phyloP scores from a whole-genome alignment of 2,329 filamentous ascomycete genomes.

The Alternaria ethzedia region DNA sequence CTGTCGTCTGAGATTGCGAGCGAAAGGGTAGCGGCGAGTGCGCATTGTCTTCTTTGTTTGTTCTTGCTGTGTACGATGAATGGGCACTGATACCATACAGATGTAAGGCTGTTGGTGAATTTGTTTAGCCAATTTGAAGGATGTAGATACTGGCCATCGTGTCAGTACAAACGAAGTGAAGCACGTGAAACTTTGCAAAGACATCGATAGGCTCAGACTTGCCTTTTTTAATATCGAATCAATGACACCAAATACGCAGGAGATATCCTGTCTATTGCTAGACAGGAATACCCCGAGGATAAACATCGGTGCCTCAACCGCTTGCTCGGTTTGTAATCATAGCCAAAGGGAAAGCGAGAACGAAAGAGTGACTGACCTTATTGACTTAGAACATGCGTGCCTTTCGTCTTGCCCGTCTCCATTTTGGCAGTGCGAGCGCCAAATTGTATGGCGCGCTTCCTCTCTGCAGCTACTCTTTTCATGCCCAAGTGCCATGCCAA shows the following conservation, averaged over 20 bases:
- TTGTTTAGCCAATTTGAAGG: neutral
- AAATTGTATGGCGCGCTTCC: conserved; percentile 79
- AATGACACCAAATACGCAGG: conserved; percentile 31
- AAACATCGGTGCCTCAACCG: conserved; percentile 30
- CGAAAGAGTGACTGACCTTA: conserved; percentile 23
- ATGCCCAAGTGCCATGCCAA: conserved; percentile 78
- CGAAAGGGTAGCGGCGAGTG: neutral
- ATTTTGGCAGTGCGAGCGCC: conserved; percentile 54
- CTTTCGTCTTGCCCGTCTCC: conserved; percentile 57
- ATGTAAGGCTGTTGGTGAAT: neutral
- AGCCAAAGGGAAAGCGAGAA: conserved; percentile 13
- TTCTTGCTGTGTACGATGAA: neutral
- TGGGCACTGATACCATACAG: neutral
- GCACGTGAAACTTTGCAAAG: neutral
- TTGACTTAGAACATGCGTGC: conserved; percentile 53
- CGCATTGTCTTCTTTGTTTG: neutral
- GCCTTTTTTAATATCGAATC: conserved; percentile 37
- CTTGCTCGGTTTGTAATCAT: conserved; percentile 42
- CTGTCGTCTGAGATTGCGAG: too few species aligned
- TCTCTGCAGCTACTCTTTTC: conserved; percentile 75
- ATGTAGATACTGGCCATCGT: neutral
- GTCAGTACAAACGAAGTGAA: neutral
- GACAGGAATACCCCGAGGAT: conserved; percentile 19
- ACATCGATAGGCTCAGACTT: conserved; percentile 39
- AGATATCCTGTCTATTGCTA: neutral